Conservation (phyloP, 495 filamentous ascomycete species). For the Halenospora varia region DNA sequence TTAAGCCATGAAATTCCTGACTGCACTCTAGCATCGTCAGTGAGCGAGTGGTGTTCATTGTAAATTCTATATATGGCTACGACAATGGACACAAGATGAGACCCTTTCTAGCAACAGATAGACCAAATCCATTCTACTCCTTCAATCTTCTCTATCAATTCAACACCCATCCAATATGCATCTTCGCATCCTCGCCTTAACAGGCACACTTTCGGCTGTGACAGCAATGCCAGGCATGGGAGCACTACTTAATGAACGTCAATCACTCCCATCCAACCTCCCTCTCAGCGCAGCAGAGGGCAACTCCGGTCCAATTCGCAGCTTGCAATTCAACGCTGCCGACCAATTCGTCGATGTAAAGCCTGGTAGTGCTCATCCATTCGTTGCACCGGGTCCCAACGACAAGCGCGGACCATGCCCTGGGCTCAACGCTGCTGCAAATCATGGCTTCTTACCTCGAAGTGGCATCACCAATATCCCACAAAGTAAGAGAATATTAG, state of each 20-base stretch:
- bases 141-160: neutral
- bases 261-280: neutral
- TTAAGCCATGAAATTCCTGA: neutral
- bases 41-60: neutral
- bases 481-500: slow-evolving; percentile 21
- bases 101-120: too few species aligned
- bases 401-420: slow-evolving; percentile 47
- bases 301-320: slow-evolving; percentile 3
- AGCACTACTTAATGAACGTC: neutral
- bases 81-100: too few species aligned
- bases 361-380: slow-evolving; percentile 27
- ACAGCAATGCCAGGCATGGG: neutral
- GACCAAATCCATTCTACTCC: neutral
- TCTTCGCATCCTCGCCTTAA: neutral
- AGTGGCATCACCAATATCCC: slow-evolving; percentile 38
- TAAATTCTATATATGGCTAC: too few species aligned
- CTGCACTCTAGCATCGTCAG: neutral
- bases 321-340: neutral
- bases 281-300: neutral
- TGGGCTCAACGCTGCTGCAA: slow-evolving; percentile 46
- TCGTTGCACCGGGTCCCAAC: slow-evolving; percentile 33
- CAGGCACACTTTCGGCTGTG: neutral
- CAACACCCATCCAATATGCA: neutral
- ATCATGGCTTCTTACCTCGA: slow-evolving; percentile 49
- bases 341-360: slow-evolving; percentile 11